Conservation (phyloP, 2,329 filamentous ascomycete genomes). For the Fusarium paranaense region DNA sequence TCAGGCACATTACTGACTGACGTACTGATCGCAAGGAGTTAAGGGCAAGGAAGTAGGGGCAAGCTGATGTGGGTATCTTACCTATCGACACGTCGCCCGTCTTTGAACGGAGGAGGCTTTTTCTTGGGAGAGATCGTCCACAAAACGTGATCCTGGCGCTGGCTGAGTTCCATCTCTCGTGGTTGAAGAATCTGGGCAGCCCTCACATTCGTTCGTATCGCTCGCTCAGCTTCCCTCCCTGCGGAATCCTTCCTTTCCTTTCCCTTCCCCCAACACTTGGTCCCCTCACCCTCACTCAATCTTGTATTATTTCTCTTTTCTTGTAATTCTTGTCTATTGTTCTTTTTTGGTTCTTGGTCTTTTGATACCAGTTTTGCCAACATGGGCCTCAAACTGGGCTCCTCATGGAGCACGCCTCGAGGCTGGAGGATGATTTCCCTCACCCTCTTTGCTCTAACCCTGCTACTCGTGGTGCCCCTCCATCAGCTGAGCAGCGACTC, state of each 20-base stretch:
- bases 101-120: conserved; percentile 18
- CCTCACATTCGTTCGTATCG: conserved; percentile 28
- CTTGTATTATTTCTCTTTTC: background rate
- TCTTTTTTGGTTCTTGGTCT: conserved; percentile 14
- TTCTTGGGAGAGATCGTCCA: conserved; percentile 16
- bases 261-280: background rate
- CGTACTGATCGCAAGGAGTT: conserved; percentile 16
- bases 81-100: conserved; percentile 33
- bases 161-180: background rate
- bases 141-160: conserved; percentile 24
- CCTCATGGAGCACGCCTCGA: conserved; percentile 44
- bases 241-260: background rate
- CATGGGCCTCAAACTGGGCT: conserved; percentile 41
- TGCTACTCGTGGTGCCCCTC: conserved; percentile 48
- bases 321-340: conserved; percentile 2
- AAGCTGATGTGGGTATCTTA: conserved; percentile 34
- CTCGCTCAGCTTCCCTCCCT: conserved; percentile 10
- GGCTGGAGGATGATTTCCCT: conserved; percentile 45
- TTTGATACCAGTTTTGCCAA: conserved; percentile 10
- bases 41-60: conserved; percentile 16
- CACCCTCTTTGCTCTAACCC: conserved; percentile 42
- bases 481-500: conserved; percentile 45
- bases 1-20: background rate
- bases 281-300: conserved; percentile 12
- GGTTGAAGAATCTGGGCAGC: conserved; percentile 23